Evolutionary conservation across 805 yeast species (phyloP), one percentile per base, ranked within the genome.

Genomic region (Lachancea waltii): DNA sequence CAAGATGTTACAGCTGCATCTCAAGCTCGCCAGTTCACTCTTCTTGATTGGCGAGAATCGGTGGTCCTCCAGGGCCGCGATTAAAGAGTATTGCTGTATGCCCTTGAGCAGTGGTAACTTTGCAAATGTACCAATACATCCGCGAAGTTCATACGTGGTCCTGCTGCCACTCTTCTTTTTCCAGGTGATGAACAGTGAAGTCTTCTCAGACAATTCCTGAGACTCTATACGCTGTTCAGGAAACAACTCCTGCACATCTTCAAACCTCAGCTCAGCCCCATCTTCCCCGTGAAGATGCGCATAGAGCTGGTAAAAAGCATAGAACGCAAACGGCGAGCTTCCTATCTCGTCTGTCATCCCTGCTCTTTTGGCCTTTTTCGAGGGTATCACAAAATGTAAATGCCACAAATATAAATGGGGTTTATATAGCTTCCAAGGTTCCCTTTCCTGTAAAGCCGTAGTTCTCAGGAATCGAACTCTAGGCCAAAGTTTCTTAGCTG

Each of bases 81-180:
- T 62, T 13, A 81, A 37, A 0, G 95, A 69, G 53, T 79, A 90
- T 26, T 69, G 67, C 16, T 64, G 56, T 3, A 87, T 69, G 0
- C 92, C 95, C 1, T 53, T 35, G 13, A 70, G 77, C 2, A 84
- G 48, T 0, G 71, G 67, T 40, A 72, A 57, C 11, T 72, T 62
- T 14, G 69, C 64, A 56, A 92, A 92, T 0, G 95, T 89, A 1
- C 98, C 98, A 38, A 90, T 92, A 54, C 98, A 90, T 0, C 98
- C 98, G 30, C 97, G 67, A 33, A 90, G 64, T 7, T 33, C 36
- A 36, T 54, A 59, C 11, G 34, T 40, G 7, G 22, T 16, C 19
- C 19, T 10, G 3, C 19, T 30, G 10, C 20, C 15, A 19, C 32
- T 16, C 15, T 15, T 20, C 17, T 72, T 69, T 49, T 77, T 79